Base-by-base conservation (phyloP, 163 green algal genomes). In the Scenedesmus sp. region DNA sequence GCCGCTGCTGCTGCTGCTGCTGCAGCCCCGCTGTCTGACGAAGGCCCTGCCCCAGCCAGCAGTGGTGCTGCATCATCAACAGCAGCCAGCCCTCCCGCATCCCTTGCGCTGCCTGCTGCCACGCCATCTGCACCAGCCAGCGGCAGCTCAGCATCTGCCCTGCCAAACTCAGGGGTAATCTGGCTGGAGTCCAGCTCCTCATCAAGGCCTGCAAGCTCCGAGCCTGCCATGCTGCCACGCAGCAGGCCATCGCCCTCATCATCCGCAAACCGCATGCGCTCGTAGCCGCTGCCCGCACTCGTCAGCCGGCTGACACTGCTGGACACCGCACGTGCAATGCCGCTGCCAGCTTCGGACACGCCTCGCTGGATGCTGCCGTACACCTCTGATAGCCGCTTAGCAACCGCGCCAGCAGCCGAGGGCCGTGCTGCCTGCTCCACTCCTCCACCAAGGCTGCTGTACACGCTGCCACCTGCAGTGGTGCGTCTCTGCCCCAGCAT, bases 301-400 rank as follows among this genome's bases (percentile, higher is more conserved):
- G 56, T 86, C 54, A 91, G 73, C 54, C 87, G 34, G 67, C 86
- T 86, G 73, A 91, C 73, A 56, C 54, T 62, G 55, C 26, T 62
- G 12, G 87, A 86, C 55, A 91, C 16, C 0, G 64, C 67, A 34
- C 70, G 56, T 0, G n/a, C 67, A 26, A 84, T 34, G 57, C 67
- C 67, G 23, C 73, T 86, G 34, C 87, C 87, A 26, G 87, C 87
- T 7, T 73, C 52, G 1, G 87, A 91, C 52, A 91, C 52, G 23
- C 87, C 87, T 9, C 55, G 52, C 66, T 91, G 87, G 3, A 91
- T 57, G 64, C 62, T 83, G 86, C 34, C 26, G 34, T 84, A 90
- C 46, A 90, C 86, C 4, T 83, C 66, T 55, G 66, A 46, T 1
- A 90, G 13, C 8, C 54, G 46, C 70, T 57, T 70, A 52, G 26